These are phyloP conservation scores for Metschnikowia santaceciliae DNA, from an alignment of 805 yeast genomes.

Conservation along the genomic window DNA sequence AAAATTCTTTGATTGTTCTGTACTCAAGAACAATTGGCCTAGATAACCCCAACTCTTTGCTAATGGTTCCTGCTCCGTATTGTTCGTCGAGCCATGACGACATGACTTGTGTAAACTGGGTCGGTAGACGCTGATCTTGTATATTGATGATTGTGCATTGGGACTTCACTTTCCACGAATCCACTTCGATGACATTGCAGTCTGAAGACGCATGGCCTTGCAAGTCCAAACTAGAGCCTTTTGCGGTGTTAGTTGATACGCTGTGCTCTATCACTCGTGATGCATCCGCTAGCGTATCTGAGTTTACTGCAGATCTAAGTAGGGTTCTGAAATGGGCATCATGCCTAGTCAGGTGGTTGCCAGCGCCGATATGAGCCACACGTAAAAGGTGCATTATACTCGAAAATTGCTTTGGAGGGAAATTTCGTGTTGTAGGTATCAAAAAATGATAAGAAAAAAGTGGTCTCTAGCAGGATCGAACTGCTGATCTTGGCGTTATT, in stretches of 20 bases:
- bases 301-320: slow-evolving; percentile 24
- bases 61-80: slow-evolving; percentile 12
- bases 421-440: too few species aligned
- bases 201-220: slow-evolving; percentile 45
- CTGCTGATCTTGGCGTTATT: slow-evolving; percentile 70
- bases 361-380: slow-evolving; percentile 52
- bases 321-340: slow-evolving; percentile 24
- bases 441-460: slow-evolving; percentile 14
- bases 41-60: slow-evolving; percentile 27
- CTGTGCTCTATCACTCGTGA: slow-evolving; percentile 33
- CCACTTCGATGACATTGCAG: slow-evolving; percentile 29
- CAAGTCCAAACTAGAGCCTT: slow-evolving; percentile 42
- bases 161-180: slow-evolving; percentile 5
- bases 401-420: slow-evolving; percentile 33
- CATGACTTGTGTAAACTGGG: slow-evolving; percentile 22
- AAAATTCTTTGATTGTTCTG: background rate
- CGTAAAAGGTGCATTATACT: background rate
- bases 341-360: slow-evolving; percentile 32
- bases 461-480: slow-evolving; percentile 88
- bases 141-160: slow-evolving; percentile 17
- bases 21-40: slow-evolving; percentile 28
- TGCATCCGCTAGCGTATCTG: slow-evolving; percentile 11
- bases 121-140: slow-evolving; percentile 24
- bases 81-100: slow-evolving; percentile 22
- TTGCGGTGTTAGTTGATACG: slow-evolving; percentile 46